Percentiles rank a stretch among this genome's conserved stretches.
Evolutionary conservation across 768 basidiomycete species (phyloP).

Genomic region (Hypholoma sublateritium): DNA sequence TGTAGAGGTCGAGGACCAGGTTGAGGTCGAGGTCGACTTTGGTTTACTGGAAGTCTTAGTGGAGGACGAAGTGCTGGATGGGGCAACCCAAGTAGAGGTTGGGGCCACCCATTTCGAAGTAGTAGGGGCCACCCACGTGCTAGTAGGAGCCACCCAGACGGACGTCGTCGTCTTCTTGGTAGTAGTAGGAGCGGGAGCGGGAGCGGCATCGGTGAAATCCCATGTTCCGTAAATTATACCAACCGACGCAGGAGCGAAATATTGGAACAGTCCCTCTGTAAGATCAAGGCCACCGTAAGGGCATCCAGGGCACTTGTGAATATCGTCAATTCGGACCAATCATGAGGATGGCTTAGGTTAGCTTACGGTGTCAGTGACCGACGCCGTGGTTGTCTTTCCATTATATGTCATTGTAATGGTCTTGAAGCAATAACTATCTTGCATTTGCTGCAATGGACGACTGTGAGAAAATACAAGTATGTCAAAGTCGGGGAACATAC

Average conservation of each 20-base stretch:
- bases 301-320: slow-evolving; percentile 36
- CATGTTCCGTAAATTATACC: slow-evolving; percentile 67
- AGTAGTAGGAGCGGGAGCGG: slow-evolving; percentile 8
- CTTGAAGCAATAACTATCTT: slow-evolving; percentile 53
- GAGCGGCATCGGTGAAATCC: slow-evolving; percentile 43
- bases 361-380: slow-evolving; percentile 62
- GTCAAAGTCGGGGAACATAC: slow-evolving; percentile 24
- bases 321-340: neutral
- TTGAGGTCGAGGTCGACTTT: slow-evolving; percentile 6
- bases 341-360: neutral
- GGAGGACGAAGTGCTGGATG: slow-evolving; percentile 13
- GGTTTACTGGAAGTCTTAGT: slow-evolving; percentile 3
- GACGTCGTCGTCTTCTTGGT: slow-evolving; percentile 13
- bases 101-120: slow-evolving; percentile 2
- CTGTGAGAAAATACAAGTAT: slow-evolving; percentile 17
- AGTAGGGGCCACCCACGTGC: slow-evolving; percentile 16
- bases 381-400: slow-evolving; percentile 58
- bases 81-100: slow-evolving; percentile 2
- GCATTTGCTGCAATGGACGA: slow-evolving; percentile 49
- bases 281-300: slow-evolving; percentile 68
- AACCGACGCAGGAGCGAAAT: slow-evolving; percentile 45
- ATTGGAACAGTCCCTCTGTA: slow-evolving; percentile 61
- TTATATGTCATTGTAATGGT: slow-evolving; percentile 58
- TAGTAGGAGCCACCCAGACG: slow-evolving; percentile 26
- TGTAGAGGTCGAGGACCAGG: slow-evolving; percentile 12